Evolutionary conservation across 345 rosid species (phyloP), one percentile per base, ranked within the genome.

Genomic region (Capsella bursapastoris): DNA sequence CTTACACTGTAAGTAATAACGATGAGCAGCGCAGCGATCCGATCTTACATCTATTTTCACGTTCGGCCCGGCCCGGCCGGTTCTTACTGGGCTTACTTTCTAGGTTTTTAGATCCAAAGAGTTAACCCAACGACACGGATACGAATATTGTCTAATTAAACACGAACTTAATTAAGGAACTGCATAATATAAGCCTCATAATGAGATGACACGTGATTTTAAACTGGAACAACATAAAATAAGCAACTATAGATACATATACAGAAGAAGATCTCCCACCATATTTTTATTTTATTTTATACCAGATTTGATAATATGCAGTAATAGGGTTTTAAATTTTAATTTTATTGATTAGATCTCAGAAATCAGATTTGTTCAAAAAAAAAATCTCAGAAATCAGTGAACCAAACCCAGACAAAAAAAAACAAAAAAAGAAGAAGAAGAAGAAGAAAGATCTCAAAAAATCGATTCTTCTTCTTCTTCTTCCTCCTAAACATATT

Each of bases 401-500:
- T 18, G 18, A 18, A 18, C 18, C 18, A 18, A 18, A 18, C 18
- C 18, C 18, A 18, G 18, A 18, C 25, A 22, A 22, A 22, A 13
- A 35, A 29, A 32, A 4, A 15, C 1, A 47, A 7, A 13, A 10
- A 11, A 12, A 18, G 18, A 18, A 18, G 18, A 41, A 41, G 1
- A 10, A 43, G 13, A 43, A 40, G 2, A 8, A 57, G 3, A 56
- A 14, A 29, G 22, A 51, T 38, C 12, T 38, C 13, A 38, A 12
- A 38, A 12, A 38, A 3, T 3, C 12, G 43, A 9, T 14, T 35
- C 55, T 15, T 49, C 58, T 49, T 66, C 71, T 27, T 68, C 58
- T 49, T 66, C 71, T 27, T 68, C 69, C 7, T 68, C 43, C 7
- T 49, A 14, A 14, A 29, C 57, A 11, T 15, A 18, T 65, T 6